These are phyloP conservation scores for Phytophthora hybrid DNA, from an alignment of 352 stramenopile genomes.

Conservation along the genomic window DNA sequence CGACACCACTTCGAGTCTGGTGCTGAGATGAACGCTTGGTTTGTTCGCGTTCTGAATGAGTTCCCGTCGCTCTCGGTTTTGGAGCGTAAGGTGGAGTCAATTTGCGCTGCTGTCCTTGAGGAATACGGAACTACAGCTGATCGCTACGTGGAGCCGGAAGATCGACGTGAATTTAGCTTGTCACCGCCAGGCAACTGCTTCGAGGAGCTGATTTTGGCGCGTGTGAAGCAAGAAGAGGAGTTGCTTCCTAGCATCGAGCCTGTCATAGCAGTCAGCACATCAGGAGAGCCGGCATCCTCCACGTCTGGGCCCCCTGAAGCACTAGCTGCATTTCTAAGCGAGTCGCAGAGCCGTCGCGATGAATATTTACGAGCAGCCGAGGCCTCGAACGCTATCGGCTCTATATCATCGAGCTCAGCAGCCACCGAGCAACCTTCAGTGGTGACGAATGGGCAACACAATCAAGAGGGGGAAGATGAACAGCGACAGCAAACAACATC, in stretches of 20 bases:
- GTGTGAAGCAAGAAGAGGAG: slow-evolving; percentile 50
- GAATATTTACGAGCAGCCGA: slow-evolving; percentile 54
- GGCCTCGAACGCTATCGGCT: slow-evolving; percentile 37
- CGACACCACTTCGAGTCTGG: slow-evolving; percentile 66
- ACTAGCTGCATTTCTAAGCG: slow-evolving; percentile 38
- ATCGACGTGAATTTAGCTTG: slow-evolving; percentile 73
- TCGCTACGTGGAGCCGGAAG: slow-evolving; percentile 62
- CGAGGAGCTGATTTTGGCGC: slow-evolving; percentile 52
- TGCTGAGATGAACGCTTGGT: slow-evolving; percentile 60
- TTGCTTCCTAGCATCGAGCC: slow-evolving; percentile 37
- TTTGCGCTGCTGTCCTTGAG: slow-evolving; percentile 54
- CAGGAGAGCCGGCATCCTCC: slow-evolving; percentile 4
- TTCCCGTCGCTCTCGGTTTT: slow-evolving; percentile 78
- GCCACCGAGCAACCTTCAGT: slow-evolving; percentile 14
- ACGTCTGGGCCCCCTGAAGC: slow-evolving; percentile 24
- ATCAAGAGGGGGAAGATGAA: slow-evolving; percentile 15
- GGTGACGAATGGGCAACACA: slow-evolving; percentile 11
- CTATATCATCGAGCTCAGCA: not conserved
- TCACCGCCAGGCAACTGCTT: slow-evolving; percentile 67
- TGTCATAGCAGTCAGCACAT: not conserved
- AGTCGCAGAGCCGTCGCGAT: slow-evolving; percentile 51
- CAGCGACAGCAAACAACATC: slow-evolving; percentile 31
- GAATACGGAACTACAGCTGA: slow-evolving; percentile 15
- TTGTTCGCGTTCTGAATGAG: slow-evolving; percentile 70
- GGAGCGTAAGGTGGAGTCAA: slow-evolving; percentile 77